Base-by-base conservation (phyloP, 2,329 filamentous ascomycete genomes). In the Tolypocladium tropicale region DNA sequence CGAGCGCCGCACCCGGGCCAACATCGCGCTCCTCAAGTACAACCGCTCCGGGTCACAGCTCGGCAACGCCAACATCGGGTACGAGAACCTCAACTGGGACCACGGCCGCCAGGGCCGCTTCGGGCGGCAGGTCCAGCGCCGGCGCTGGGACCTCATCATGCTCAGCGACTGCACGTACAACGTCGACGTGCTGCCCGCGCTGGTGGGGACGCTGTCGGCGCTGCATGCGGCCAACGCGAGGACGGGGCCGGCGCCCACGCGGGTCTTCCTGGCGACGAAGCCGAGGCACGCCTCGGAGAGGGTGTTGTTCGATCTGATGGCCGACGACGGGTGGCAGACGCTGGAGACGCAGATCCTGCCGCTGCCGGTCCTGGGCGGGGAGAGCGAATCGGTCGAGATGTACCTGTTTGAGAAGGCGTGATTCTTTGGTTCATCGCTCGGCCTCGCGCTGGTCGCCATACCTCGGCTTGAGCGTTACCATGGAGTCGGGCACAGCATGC, bases 121-220 rank as follows among this genome's bases (percentile, higher is more conserved):
- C 58, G 77, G 77, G 0, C 61, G 69, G 0, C 64, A 72, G 28
- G 72, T 71, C 1, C 59, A 61, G n/a, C 67, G 70, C 1, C 68
- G 66, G 2, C 58, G 65, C 2, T 84, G 80, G 80, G 76, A 83
- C 57, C 67, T 83, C 6, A 63, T 82, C 51, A 71, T 82, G 54
- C 69, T 84, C 25, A 82, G 80, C 64, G 81, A 84, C 65, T 83
- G 81, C 72, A 83, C 80, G 0, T 84, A 84, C 71, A 84, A 84
- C 58, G 76, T 75, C 54, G 80, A 83, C 63, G 77, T 75, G 59
- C 68, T 84, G 30, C 75, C 78, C 1, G 73, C 78, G 2, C 71
- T 84, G 25, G 76, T 83, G 4, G 73, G 73, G 53, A 83, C 80
- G 1, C 67, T 83, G 37, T 76, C 75, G 2, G 74, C 76, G 2